Conservation (phyloP, 345 rosid genomes). For the Lagerstroemia speciosa region DNA sequence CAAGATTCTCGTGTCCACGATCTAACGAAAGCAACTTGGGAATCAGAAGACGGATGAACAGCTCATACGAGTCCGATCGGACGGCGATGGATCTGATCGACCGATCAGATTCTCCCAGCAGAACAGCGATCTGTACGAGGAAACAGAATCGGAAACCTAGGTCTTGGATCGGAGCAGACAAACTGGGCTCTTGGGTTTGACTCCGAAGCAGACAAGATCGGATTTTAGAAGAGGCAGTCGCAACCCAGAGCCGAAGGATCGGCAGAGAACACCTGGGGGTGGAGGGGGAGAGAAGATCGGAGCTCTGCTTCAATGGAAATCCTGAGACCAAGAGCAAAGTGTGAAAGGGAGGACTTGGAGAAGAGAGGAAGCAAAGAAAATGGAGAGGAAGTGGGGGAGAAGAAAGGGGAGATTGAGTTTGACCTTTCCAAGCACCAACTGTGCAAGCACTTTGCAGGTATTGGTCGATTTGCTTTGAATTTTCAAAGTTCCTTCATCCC, state of each 20-base stretch:
- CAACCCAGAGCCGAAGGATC: background rate
- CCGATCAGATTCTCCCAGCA: background rate
- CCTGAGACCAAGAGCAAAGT: background rate
- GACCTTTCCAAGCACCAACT: background rate
- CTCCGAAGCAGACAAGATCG: background rate
- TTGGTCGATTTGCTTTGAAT: conserved; percentile 2
- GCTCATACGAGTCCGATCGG: background rate
- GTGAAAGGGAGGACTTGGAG: conserved; percentile 2
- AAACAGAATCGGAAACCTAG: background rate
- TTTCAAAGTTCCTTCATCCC: background rate
- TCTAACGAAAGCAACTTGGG: background rate
- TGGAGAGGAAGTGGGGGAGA: background rate
- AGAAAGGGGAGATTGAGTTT: background rate
- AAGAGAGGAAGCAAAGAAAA: background rate
- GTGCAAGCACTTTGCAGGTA: background rate
- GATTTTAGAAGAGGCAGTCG: background rate
- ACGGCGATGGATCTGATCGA: background rate
- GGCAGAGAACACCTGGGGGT: background rate
- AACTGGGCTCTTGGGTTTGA: background rate
- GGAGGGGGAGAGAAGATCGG: background rate
- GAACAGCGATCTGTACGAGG: too few relatives aligned
- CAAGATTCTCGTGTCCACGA: background rate
- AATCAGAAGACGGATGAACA: background rate
- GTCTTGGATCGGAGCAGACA: background rate
- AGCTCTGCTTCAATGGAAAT: conserved; percentile 1